Evolutionary conservation across 768 basidiomycete genomes (phyloP), one percentile per base, ranked within the genome.

Genomic region (Tylopilus vinaceipallidus): DNA sequence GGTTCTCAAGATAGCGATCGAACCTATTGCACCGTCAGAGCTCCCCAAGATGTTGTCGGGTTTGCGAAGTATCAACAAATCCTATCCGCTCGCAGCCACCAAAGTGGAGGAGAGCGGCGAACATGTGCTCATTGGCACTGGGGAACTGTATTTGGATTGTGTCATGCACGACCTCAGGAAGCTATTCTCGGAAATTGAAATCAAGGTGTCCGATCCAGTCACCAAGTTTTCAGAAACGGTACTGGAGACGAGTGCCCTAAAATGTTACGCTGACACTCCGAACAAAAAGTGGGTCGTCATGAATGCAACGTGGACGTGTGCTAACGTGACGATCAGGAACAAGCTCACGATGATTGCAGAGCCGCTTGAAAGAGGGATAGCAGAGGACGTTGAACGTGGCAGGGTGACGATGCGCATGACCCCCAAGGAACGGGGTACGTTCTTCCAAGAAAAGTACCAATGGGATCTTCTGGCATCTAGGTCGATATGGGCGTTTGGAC

Each of bases 401-500:
- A 83, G 85, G 40, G 89, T 99, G 47, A 88, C 86, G 50, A 97
- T 98, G 83, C 84, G 88, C 22, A 95, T 98, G 92, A 80, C 91
- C 2, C 80, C 89, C 22, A 98, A 98, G 71, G 94, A 98, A 62
- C 79, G 97, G 38, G 97, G 95, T 24, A 88, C 84, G 42, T 93
- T 95, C 75, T 98, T 99, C 71, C 85, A 98, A 70, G 87, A 91
- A 64, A 95, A 93, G 65, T 95, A 98, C 68, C 89, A 95, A 51
- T 99, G 97, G 95, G 97, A 99, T 72, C 71, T 98, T 61, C 80
- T 99, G 50, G 95, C 97, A 2, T 95, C 94, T 37, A 80, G 97
- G 51, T 98, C 95, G 59, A 97, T 99, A 75, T 99, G 97, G 97
- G 94, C 97, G 19, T 99, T 99, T 70, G 97, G 97, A 17, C 97